Conservation (phyloP, 306 rosid genomes). For the Delonix regia region DNA sequence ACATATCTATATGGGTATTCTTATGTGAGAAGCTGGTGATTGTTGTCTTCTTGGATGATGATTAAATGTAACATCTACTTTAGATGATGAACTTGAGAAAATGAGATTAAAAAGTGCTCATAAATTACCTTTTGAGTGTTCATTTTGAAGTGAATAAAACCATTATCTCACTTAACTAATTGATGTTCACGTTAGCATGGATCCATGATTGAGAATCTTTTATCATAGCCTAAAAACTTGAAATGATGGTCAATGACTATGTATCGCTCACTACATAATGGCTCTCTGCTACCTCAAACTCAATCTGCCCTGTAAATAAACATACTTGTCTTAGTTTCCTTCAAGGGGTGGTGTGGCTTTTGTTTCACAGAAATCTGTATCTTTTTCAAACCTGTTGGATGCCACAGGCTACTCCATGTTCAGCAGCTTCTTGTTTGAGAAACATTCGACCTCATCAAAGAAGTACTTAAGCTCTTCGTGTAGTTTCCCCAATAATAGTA, state of each 20-base stretch:
- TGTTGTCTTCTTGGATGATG: conserved; percentile 51
- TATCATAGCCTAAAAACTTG: conserved; percentile 46
- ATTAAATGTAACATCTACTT: conserved; percentile 52
- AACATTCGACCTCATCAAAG: too few species aligned
- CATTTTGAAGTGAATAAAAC: conserved; percentile 38
- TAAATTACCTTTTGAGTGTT: conserved; percentile 50
- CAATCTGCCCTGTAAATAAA: conserved; percentile 34
- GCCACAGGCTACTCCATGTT: too few species aligned
- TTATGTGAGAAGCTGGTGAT: conserved; percentile 52
- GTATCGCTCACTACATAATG: conserved; percentile 72
- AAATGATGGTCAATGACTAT: conserved; percentile 52
- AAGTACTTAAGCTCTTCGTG: too few species aligned
- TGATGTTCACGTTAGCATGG: conserved; percentile 55
- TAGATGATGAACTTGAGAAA: conserved; percentile 52
- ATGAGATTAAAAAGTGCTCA: conserved; percentile 37
- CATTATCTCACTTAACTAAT: conserved; percentile 42
- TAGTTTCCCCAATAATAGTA: too few species aligned
- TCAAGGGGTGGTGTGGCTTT: conserved; percentile 59
- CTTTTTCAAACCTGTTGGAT: too few species aligned
- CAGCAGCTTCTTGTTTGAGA: too few species aligned
- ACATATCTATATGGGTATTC: conserved; percentile 39
- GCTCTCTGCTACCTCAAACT: conserved; percentile 62
- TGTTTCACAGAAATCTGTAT: too few species aligned
- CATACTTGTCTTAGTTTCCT: conserved; percentile 32
- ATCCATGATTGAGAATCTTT: conserved; percentile 52